Evolutionary conservation across 1,139 yeast species (phyloP), one percentile per base, ranked within the genome.

Genomic region (Suhomyces guaymorum): DNA sequence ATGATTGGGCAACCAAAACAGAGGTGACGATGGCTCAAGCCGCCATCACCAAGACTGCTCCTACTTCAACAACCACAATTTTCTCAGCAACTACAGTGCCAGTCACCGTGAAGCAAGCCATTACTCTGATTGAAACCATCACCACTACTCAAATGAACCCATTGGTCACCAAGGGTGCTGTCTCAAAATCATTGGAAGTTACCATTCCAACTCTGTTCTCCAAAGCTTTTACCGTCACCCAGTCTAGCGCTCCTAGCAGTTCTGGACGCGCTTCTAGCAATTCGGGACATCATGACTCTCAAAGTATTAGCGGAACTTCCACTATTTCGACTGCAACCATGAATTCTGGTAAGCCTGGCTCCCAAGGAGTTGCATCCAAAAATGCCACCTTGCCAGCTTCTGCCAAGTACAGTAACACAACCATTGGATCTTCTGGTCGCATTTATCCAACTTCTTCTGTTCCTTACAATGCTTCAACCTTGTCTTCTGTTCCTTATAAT

Each of bases 141-240:
- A 42, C 57, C 4, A 42, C 46, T n/a, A 52, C 63, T 1, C 44
- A 44, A 19, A 37, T 47, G 18, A 49, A 63, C 35, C 71, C 71
- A 5, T 54, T 63, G 31, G 44, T 49, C 9, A 53, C 66, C 5
- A 48, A 53, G 8, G 33, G 56, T 5, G 57, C 52, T 3, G 44
- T 46, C 8, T 39, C 52, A 3, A 39, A 42, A 21, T 25, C 47
- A 7, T 39, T 47, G 33, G n/a, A 29, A 13, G 16, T 34, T 7
- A 35, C 48, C 10, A 44, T 52, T 30, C 30, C 39, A 15, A 30
- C 39, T 19, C 15, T 33, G 8, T 43, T 35, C 28, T 16, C 44
- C 11, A 22, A 19, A n/a, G n/a, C n/a, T n/a, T n/a, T n/a, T n/a
- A 31, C 32, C 4, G 40, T 44, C 10, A 40, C 47, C 3, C 9